Percentiles rank a stretch among this genome's conserved stretches.
Evolutionary conservation across 1,284 basidiomycete species (phyloP).

Genomic region (Ceratobasidium sp.): DNA sequence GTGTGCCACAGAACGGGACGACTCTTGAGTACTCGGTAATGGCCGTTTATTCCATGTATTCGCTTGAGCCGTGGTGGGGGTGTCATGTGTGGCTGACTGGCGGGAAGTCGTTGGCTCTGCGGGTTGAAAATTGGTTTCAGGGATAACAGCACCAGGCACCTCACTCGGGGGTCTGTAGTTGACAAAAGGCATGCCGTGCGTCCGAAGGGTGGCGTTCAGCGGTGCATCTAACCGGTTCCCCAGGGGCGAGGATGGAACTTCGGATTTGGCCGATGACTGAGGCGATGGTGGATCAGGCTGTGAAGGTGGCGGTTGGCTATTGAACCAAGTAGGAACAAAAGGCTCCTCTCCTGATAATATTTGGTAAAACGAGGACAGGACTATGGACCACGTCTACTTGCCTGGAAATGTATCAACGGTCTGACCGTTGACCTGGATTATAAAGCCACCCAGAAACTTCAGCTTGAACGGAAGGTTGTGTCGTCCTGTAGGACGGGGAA

Average conservation of each 20-base stretch:
- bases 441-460: conserved; percentile 18
- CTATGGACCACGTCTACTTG: not conserved
- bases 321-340: conserved; percentile 22
- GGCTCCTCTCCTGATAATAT: not conserved
- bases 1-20: not conserved
- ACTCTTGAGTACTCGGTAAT: not conserved
- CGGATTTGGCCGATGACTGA: conserved; percentile 3
- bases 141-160: not conserved
- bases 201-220: not conserved
- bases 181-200: not conserved
- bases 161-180: not conserved
- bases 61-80: not conserved
- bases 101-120: not conserved
- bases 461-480: conserved; percentile 32
- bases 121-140: not conserved
- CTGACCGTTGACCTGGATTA: conserved; percentile 1
- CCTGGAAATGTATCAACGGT: conserved; percentile 38
- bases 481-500: conserved; percentile 3
- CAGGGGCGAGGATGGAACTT: conserved; percentile 1
- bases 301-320: not conserved
- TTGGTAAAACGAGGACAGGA: not conserved
- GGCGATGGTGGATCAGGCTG: conserved; percentile 11
- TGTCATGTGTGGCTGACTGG: not conserved
- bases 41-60: not conserved
- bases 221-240: not conserved